Conservation (phyloP, 176 grass and related monocot species). For the Oryza glumipatula region DNA sequence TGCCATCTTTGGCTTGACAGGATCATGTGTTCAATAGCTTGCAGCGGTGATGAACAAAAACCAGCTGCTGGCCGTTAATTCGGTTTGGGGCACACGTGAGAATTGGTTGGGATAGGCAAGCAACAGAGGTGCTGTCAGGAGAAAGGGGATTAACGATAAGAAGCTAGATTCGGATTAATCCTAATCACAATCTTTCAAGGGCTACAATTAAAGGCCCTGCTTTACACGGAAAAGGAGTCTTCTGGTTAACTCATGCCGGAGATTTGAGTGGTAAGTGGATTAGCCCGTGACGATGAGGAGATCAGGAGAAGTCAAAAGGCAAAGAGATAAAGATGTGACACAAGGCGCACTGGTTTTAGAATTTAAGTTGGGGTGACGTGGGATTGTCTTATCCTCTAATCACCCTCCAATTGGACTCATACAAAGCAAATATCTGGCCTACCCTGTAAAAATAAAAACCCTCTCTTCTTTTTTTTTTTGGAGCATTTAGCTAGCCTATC, state of each 20-base stretch:
- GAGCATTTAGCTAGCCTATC: neutral
- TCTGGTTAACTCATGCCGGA: neutral
- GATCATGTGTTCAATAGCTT: neutral
- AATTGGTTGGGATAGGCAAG: conserved; percentile 18
- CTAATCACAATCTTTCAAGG: conserved; percentile 16
- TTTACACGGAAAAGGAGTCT: conserved; percentile 31
- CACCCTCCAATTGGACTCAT: conserved; percentile 25
- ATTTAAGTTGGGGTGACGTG: conserved; percentile 29
- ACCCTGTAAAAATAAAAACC: neutral
- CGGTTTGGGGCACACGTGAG: conserved; percentile 29
- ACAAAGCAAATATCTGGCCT: neutral
- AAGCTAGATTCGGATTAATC: conserved; percentile 25
- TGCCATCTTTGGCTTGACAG: neutral
- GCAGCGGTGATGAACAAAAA: neutral
- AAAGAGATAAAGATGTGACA: conserved; percentile 39
- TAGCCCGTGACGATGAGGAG: neutral
- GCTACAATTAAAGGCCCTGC: neutral
- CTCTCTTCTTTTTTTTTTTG: neutral
- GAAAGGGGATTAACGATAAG: conserved; percentile 2
- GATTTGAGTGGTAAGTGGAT: neutral
- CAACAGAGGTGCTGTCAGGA: neutral
- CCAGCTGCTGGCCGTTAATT: conserved; percentile 35
- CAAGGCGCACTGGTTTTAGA: conserved; percentile 26
- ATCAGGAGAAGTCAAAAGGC: neutral
- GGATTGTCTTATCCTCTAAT: conserved; percentile 8